These are phyloP conservation scores for Eutypella sp. DNA, from an alignment of 2,329 filamentous ascomycete species.

Conservation along the genomic window DNA sequence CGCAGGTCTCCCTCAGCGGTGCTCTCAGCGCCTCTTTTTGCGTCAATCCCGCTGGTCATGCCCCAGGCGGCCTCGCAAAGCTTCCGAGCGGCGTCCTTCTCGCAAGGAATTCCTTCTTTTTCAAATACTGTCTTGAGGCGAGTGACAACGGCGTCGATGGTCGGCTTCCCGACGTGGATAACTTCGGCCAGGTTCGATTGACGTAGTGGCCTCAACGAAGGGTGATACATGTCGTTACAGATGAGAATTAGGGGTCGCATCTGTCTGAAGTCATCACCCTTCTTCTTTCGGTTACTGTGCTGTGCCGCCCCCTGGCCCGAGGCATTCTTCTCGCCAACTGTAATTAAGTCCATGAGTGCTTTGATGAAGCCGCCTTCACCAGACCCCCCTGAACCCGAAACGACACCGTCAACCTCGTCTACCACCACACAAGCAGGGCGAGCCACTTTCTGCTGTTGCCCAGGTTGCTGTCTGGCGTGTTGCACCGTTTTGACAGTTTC, in stretches of 20 bases:
- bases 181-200: slow-evolving; percentile 82
- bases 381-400: slow-evolving; percentile 68
- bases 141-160: slow-evolving; percentile 76
- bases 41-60: slow-evolving; percentile 66
- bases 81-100: slow-evolving; percentile 82
- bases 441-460: slow-evolving; percentile 62
- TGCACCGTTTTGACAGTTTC: slow-evolving; percentile 82
- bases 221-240: slow-evolving; percentile 95
- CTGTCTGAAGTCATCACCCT: slow-evolving; percentile 80
- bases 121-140: slow-evolving; percentile 81
- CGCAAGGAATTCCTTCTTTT: slow-evolving; percentile 82
- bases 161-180: slow-evolving; percentile 84
- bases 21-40: slow-evolving; percentile 61
- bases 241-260: slow-evolving; percentile 87
- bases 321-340: slow-evolving; percentile 78
- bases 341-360: slow-evolving; percentile 84
- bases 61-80: slow-evolving; percentile 82
- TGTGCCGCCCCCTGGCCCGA: slow-evolving; percentile 26
- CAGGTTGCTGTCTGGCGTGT: slow-evolving; percentile 47
- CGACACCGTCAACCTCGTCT: slow-evolving; percentile 94
- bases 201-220: slow-evolving; percentile 79
- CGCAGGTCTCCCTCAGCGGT: slow-evolving; percentile 70
- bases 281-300: slow-evolving; percentile 48
- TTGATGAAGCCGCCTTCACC: slow-evolving; percentile 95
- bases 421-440: slow-evolving; percentile 90